Evolutionary conservation across 164 flowering plant genomes (phyloP), one percentile per base, ranked within the genome.

Genomic region (Nelumbo lutea): DNA sequence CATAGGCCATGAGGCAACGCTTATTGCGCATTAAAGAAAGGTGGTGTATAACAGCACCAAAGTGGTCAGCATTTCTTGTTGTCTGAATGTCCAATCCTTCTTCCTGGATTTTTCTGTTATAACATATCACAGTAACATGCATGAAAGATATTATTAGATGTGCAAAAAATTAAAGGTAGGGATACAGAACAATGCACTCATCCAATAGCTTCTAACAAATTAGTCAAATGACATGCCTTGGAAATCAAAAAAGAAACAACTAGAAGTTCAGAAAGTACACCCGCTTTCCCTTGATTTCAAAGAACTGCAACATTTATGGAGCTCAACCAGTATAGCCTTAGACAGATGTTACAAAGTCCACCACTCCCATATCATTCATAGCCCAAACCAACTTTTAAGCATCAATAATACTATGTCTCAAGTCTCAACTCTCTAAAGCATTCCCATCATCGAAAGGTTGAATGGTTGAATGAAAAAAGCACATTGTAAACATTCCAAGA

Each of bases 1-100:
- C 72, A 69, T 87, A 88, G 39, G 99, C 91, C 96, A 83, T 84
- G 47, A 88, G 80, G 70, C 91, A 88, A 59, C 94, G 89, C 76
- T 88, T 88, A 72, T 90, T 92, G 64, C 95, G 88, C 60, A 79
- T 76, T 71, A 92, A 70, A 64, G 99, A 83, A 58, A 90, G 90
- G 76, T 95, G 99, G 73, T 92, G 94, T 64, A 86, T 82, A 46
- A 89, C 88, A 57, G 90, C 89, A 57, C 99, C 99, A 81, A 80
- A 88, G 76, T 91, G 91, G 71, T 91, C 97, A n/a, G 90, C 84
- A 83, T 88, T 94, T 81, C 83, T 83, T 39, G 90, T 76, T 66
- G 90, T 81, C 71, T 88, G 88, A 48, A 84, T 81, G 74, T 90
- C 91, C 77, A 86, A 77, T 48, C 90, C 92, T 79, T 84, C 87